Base-by-base conservation (phyloP, 2,329 filamentous ascomycete species). In the Alternaria infectoria region DNA sequence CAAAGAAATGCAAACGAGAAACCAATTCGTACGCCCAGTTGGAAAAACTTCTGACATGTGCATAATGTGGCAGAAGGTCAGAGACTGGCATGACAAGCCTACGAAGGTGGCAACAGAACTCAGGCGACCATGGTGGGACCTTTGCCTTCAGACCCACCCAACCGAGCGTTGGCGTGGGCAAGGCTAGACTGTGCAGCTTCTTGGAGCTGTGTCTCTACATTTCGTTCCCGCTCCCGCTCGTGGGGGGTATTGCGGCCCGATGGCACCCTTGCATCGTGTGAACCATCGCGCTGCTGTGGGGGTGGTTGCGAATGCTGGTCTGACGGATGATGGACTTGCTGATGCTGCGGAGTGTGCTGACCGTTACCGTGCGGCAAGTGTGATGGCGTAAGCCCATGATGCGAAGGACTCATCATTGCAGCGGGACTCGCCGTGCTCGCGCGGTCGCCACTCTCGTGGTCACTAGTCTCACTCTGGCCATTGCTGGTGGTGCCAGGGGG, bases 111-210 rank as follows among this genome's bases (percentile, higher is more conserved):
- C 32, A 26, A 54, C 11, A 19, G 15, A 25, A 17, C 21, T 62
- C 65, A 75, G 28, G 71, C 74, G 45, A 77, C 74, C 66, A 77
- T 69, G 11, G 74, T 62, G 5, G 62, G n/a, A 10, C 58, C 61
- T 40, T 72, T 73, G 21, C 57, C 65, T 7, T 64, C 64, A 13
- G 66, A 44, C 23, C 57, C 61, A 32, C 64, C 57, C 15, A 75
- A 25, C 25, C 71, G 60, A 15, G 70, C 54, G 28, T 59, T 67
- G 4, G 72, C 66, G 44, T 79, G 77, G 6, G 76, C 76, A n/a
- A 79, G 71, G 32, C 74, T 64, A 1, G 70, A 74, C 58, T 78
- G 74, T 7, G 76, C 75, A 4, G 77, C 77, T 64, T 79, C 77
- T 43, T 78, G 76, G 26, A 79, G 59, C 49, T 79, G 77, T 0